These are phyloP conservation scores for Zygosaccharomyces kombuchaensis DNA, from an alignment of 805 yeast species.

Conservation along the genomic window DNA sequence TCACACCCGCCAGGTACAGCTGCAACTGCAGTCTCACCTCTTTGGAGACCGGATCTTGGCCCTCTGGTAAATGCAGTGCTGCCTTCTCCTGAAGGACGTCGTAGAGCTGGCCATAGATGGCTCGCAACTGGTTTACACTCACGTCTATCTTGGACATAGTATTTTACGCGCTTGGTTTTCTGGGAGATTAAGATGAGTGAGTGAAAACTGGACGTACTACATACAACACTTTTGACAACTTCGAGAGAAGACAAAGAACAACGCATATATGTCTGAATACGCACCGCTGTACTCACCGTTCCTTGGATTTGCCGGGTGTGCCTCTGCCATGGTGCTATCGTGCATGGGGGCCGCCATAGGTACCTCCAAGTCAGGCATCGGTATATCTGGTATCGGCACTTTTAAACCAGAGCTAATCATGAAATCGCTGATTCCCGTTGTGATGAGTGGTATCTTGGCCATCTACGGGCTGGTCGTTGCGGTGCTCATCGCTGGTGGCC, in stretches of 20 bases:
- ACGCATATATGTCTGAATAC: slow-evolving; percentile 42
- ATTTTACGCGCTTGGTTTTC: slow-evolving; percentile 2
- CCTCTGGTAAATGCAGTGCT: slow-evolving; percentile 19
- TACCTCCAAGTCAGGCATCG: slow-evolving; percentile 96
- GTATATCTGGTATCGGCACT: slow-evolving; percentile 97
- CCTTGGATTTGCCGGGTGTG: slow-evolving; percentile 96
- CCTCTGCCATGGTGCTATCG: slow-evolving; percentile 83
- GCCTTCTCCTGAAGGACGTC: slow-evolving; percentile 24
- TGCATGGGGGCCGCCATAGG: slow-evolving; percentile 99
- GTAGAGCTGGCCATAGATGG: slow-evolving; percentile 29
- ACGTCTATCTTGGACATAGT: slow-evolving; percentile 19
- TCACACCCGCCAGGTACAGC: slow-evolving; percentile 20
- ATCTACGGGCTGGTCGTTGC: slow-evolving; percentile 97
- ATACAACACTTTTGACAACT: background rate
- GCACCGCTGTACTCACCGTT: slow-evolving; percentile 94
- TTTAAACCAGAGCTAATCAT: slow-evolving; percentile 95
- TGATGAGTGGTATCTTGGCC: slow-evolving; percentile 95
- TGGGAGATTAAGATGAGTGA: background rate
- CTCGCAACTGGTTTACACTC: slow-evolving; percentile 26
- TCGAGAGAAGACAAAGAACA: background rate
- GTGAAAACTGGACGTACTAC: background rate
- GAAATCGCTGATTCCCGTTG: slow-evolving; percentile 95
- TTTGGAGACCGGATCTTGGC: slow-evolving; percentile 7
- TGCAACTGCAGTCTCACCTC: slow-evolving; percentile 27
- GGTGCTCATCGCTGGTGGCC: slow-evolving; percentile 88